A percentile compares a stretch with the other conserved stretches of the same genome.
These are phyloP conservation scores for Pythium apleroticum DNA, from an alignment of 352 stramenopile genomes.

Conservation along the genomic window DNA sequence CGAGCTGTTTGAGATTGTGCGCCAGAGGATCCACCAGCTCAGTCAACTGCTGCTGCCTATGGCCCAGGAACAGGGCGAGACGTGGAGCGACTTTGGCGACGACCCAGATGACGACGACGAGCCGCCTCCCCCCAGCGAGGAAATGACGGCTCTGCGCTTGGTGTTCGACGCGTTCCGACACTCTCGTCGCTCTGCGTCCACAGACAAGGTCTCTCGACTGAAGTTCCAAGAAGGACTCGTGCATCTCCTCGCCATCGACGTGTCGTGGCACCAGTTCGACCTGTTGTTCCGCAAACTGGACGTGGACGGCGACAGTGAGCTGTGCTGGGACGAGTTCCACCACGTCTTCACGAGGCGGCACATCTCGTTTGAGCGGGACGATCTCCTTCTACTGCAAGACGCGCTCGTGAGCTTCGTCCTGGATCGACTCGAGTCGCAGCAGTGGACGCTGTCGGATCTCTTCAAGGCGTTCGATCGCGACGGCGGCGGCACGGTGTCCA, in stretches of 20 bases:
- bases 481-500: constrained; percentile 43
- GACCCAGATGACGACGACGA: constrained; percentile 31
- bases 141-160: constrained; percentile 31
- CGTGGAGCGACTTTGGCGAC: constrained; percentile 50
- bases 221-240: constrained; percentile 44
- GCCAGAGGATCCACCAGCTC: constrained; percentile 40
- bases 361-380: constrained; percentile 32
- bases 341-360: constrained; percentile 32
- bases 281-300: constrained; percentile 51
- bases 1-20: constrained; percentile 52
- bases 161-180: constrained; percentile 36
- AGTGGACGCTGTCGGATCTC: constrained; percentile 47
- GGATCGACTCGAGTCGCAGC: constrained; percentile 42
- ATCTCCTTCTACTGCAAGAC: constrained; percentile 40
- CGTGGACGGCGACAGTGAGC: constrained; percentile 33
- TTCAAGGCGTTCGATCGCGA: constrained; percentile 54
- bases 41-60: constrained; percentile 29
- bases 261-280: constrained; percentile 58
- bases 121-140: constrained; percentile 15
- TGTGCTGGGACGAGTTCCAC: constrained; percentile 42
- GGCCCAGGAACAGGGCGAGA: constrained; percentile 29
- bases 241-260: constrained; percentile 35
- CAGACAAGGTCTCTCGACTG: constrained; percentile 34
- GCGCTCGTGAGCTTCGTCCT: constrained; percentile 45
- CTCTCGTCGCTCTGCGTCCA: constrained; percentile 13